phyloP scores from a whole-genome alignment of 768 basidiomycete genomes.

The Hysterangium stoloniferum region DNA sequence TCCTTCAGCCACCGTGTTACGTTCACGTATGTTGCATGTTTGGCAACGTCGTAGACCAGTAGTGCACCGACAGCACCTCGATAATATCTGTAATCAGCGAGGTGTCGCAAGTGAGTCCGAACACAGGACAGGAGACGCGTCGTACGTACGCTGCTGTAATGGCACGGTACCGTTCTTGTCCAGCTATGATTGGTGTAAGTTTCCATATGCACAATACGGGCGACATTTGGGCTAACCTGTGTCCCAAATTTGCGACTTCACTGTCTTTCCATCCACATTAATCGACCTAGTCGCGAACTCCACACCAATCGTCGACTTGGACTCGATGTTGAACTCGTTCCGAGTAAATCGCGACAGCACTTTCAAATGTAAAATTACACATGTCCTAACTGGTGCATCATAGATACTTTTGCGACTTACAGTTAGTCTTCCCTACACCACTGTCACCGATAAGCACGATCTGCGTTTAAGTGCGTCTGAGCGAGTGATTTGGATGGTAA shows the following conservation, averaged over 20 bases:
- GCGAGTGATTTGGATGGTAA: not conserved
- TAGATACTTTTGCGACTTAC: constrained; percentile 45
- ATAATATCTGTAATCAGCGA: constrained; percentile 74
- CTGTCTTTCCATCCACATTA: constrained; percentile 91
- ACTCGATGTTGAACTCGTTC: constrained; percentile 98
- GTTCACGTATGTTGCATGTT: constrained; percentile 90
- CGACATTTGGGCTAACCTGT: too few species aligned
- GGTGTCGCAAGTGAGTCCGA: not conserved
- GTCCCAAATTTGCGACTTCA: constrained; percentile 99
- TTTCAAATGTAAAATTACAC: constrained; percentile 25
- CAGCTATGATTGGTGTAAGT: constrained; percentile 36
- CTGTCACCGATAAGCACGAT: constrained; percentile 99
- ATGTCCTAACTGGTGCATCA: constrained; percentile 9
- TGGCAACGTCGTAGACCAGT: constrained; percentile 90
- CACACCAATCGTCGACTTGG: constrained; percentile 98
- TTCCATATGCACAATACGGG: too few species aligned
- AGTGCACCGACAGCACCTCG: constrained; percentile 93
- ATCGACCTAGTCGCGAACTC: constrained; percentile 97
- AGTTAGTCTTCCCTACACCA: constrained; percentile 88
- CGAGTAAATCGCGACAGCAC: constrained; percentile 99
- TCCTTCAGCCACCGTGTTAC: constrained; percentile 97
- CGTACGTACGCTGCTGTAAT: constrained; percentile 88
- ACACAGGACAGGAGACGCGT: not conserved
- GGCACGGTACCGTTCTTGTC: constrained; percentile 95
- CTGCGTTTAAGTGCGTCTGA: constrained; percentile 34